Evolutionary conservation across 495 filamentous ascomycete genomes (phyloP).

Genomic region (Podospora tetraspora): DNA sequence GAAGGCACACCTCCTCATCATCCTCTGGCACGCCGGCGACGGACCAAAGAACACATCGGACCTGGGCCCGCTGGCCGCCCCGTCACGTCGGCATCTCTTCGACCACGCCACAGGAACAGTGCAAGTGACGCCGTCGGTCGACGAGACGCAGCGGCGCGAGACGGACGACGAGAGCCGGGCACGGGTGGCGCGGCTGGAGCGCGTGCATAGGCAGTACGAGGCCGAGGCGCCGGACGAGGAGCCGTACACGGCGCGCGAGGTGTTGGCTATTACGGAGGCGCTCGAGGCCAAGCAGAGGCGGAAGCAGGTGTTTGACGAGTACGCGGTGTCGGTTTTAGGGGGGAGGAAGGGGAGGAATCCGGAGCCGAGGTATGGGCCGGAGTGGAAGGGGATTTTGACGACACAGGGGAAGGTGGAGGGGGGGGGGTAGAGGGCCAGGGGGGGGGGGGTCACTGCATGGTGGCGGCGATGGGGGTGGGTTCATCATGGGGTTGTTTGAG

Average conservation of each 20-base stretch:
- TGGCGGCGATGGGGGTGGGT: background rate
- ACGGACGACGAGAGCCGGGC: conserved; percentile 32
- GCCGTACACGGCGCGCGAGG: conserved; percentile 25
- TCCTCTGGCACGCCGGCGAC: conserved; percentile 63
- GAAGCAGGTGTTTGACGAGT: conserved; percentile 23
- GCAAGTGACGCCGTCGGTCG: conserved; percentile 43
- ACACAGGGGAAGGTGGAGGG: background rate
- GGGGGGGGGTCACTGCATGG: background rate
- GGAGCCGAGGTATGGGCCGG: conserved; percentile 5
- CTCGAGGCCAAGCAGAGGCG: conserved; percentile 13
- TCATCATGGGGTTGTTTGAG: background rate
- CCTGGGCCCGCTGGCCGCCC: background rate
- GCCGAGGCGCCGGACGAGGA: conserved; percentile 41
- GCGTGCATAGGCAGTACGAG: conserved; percentile 26
- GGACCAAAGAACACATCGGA: conserved; percentile 41
- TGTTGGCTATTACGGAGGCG: conserved; percentile 10
- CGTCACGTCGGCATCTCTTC: conserved; percentile 32
- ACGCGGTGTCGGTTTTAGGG: conserved; percentile 2
- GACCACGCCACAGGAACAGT: conserved; percentile 27
- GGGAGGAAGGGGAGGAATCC: background rate
- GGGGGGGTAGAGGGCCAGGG: background rate
- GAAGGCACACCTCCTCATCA: conserved; percentile 50
- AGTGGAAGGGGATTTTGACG: conserved; percentile 1
- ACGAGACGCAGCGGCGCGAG: conserved; percentile 31
- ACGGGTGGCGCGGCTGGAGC: conserved; percentile 29